Conservation (phyloP, 257 asterid genomes). For the Striga asiatica region DNA sequence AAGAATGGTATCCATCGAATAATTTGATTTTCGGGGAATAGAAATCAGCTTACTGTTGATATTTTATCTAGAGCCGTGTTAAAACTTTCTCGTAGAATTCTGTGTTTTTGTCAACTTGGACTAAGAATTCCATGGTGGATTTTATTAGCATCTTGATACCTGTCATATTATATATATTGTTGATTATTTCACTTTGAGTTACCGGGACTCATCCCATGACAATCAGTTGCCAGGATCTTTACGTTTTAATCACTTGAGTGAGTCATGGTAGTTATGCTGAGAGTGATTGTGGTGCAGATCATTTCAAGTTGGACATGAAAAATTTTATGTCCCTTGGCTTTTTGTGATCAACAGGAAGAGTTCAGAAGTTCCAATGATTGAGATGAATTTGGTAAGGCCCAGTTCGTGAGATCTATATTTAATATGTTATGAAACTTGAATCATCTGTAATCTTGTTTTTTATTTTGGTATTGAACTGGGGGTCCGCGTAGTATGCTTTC, state of each 20-base stretch:
- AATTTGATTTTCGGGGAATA: no score
- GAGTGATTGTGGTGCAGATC: constrained; percentile 50
- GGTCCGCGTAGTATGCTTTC: background rate
- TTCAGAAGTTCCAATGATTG: constrained; percentile 87
- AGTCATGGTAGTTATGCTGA: constrained; percentile 8
- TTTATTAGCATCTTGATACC: no score
- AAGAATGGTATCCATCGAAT: background rate
- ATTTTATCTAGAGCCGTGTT: no score
- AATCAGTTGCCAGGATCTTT: background rate
- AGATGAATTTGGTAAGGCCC: constrained; percentile 65
- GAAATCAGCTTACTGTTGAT: no score
- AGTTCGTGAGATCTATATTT: background rate
- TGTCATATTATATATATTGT: background rate
- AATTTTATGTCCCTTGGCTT: constrained; percentile 82
- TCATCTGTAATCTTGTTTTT: background rate
- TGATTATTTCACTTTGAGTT: background rate
- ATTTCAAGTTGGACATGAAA: constrained; percentile 88
- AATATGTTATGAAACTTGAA: background rate
- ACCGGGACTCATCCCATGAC: background rate
- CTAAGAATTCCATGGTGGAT: no score
- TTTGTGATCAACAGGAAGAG: constrained; percentile 75
- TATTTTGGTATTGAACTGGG: background rate
- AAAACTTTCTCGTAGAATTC: no score
- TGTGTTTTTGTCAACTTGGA: no score
- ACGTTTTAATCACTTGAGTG: background rate